A percentile compares a stretch with the other conserved stretches of the same genome.
phyloP scores from a whole-genome alignment of 306 rosid genomes.

The Fagus crenata region DNA sequence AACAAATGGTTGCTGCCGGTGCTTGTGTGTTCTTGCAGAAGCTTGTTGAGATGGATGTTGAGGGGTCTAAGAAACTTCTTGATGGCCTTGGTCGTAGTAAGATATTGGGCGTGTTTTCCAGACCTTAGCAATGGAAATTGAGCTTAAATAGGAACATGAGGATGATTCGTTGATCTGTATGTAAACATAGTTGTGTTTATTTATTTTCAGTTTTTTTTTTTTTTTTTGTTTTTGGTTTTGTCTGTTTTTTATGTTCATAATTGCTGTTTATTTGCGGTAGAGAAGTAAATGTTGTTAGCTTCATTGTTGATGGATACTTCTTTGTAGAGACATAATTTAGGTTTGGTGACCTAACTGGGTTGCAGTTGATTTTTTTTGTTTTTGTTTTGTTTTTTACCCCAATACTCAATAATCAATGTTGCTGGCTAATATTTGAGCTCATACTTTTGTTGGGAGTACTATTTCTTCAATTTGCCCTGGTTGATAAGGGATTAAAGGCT shows the following conservation, averaged over 20 bases:
- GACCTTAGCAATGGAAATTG: conserved; percentile 48
- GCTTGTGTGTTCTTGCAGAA: conserved; percentile 66
- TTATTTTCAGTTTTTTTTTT: conserved; percentile 25
- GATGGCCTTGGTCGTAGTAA: conserved; percentile 83
- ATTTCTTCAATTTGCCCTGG: not conserved
- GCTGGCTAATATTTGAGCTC: conserved; percentile 15
- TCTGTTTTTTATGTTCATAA: conserved; percentile 23
- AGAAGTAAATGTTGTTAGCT: conserved; percentile 22
- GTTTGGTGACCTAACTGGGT: conserved; percentile 45
- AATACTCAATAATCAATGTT: conserved; percentile 22
- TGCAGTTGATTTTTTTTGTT: conserved; percentile 2
- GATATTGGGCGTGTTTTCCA: conserved; percentile 87
- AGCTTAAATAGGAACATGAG: conserved; percentile 22
- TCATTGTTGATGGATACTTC: conserved; percentile 9
- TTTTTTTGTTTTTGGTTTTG: conserved; percentile 15
- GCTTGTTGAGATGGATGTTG: conserved; percentile 70
- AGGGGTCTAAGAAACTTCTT: conserved; percentile 78
- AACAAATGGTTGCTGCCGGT: conserved; percentile 78
- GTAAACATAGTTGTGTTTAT: conserved; percentile 28
- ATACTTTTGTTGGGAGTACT: not conserved
- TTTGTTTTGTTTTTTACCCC: not conserved
- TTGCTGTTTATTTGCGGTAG: conserved; percentile 30
- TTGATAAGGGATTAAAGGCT: not conserved
- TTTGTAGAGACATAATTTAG: conserved; percentile 35
- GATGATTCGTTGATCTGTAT: conserved; percentile 42